phyloP scores from a whole-genome alignment of 495 filamentous ascomycete genomes.

The Thermothielavioides terrestris region DNA sequence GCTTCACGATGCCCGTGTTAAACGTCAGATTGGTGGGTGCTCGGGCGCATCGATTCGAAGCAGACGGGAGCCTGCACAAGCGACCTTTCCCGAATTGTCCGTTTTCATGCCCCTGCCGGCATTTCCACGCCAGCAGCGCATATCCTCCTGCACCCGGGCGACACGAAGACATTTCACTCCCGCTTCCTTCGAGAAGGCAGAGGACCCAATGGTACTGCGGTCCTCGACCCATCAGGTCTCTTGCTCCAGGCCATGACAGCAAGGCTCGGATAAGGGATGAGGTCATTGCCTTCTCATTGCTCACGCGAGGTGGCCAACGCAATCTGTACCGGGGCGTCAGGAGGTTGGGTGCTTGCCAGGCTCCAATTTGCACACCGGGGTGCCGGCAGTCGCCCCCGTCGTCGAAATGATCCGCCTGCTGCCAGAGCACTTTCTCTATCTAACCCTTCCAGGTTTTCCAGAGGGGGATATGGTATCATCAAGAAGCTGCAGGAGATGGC shows the following conservation, averaged over 20 bases:
- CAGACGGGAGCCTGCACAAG: constrained; percentile 34
- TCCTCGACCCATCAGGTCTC: background rate
- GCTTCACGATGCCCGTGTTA: constrained; percentile 9
- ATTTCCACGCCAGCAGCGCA: constrained; percentile 17
- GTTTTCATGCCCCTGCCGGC: constrained; percentile 10
- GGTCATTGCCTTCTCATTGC: background rate
- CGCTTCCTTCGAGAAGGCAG: constrained; percentile 12
- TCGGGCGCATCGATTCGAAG: constrained; percentile 22
- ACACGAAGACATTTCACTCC: constrained; percentile 20
- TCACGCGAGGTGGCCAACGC: background rate
- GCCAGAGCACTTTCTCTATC: background rate
- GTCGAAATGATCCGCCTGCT: constrained; percentile 6
- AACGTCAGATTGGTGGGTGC: constrained; percentile 25
- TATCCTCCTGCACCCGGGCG: constrained; percentile 22
- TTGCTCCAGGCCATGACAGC: background rate
- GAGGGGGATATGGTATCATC: background rate
- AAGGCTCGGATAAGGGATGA: constrained; percentile 1
- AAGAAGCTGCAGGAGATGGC: background rate
- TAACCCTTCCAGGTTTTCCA: background rate
- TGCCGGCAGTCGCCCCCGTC: constrained; percentile 9
- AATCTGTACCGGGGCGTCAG: background rate
- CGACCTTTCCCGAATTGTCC: constrained; percentile 21
- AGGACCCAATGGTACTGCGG: constrained; percentile 9
- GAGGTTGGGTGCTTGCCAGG: constrained; percentile 4
- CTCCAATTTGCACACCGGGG: background rate